phyloP scores from a whole-genome alignment of 495 filamentous ascomycete genomes.

The Barbatosphaeria neglecta region DNA sequence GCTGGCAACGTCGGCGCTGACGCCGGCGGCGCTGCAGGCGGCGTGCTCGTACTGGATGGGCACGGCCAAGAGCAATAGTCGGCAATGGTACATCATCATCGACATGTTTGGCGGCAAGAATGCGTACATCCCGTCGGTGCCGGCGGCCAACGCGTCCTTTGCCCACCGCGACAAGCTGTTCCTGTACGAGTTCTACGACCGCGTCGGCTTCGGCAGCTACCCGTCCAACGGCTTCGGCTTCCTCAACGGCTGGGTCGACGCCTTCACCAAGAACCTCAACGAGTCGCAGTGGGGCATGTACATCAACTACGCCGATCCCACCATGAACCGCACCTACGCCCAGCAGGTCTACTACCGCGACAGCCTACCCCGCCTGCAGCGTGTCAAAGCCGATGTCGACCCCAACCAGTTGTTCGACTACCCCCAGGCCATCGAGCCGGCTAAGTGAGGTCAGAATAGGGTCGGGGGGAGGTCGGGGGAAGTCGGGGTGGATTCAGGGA shows the following conservation, averaged over 20 bases:
- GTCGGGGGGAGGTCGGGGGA: too few species aligned
- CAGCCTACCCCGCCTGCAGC: conserved; percentile 32
- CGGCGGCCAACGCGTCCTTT: conserved; percentile 19
- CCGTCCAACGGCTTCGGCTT: conserved; percentile 19
- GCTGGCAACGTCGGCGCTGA: conserved; percentile 21
- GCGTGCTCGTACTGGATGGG: conserved; percentile 33
- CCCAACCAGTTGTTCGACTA: conserved; percentile 47
- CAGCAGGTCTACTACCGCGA: conserved; percentile 37
- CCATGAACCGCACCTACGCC: conserved; percentile 19
- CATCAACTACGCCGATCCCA: conserved; percentile 34
- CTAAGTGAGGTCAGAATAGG: neutral
- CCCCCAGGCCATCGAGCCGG: conserved; percentile 37
- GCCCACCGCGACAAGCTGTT: conserved; percentile 33
- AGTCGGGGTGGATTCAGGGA: too few species aligned
- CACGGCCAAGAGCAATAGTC: conserved; percentile 25
- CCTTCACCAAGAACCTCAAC: conserved; percentile 18
- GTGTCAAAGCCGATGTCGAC: conserved; percentile 39
- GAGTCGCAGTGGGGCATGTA: conserved; percentile 28
- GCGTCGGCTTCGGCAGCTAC: conserved; percentile 18
- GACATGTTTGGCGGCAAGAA: conserved; percentile 34
- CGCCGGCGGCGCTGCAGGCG: conserved; percentile 15
- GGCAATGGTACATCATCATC: conserved; percentile 34
- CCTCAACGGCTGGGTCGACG: conserved; percentile 24
- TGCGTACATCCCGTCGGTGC: conserved; percentile 20
- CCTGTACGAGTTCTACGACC: conserved; percentile 32